These are phyloP conservation scores for Tetrapisispora pingtungensis DNA, from an alignment of 805 yeast genomes.

Conservation along the genomic window DNA sequence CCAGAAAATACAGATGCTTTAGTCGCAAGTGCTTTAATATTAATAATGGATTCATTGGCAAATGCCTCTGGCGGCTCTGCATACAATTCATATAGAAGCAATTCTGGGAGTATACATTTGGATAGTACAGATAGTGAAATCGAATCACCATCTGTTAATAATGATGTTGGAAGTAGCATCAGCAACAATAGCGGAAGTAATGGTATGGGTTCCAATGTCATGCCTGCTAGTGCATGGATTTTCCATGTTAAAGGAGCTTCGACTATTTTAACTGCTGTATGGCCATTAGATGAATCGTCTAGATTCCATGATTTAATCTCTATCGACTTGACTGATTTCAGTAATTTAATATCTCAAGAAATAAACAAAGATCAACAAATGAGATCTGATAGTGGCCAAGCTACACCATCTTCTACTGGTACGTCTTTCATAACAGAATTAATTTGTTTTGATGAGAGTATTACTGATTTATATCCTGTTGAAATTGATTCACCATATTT, in stretches of 20 bases:
- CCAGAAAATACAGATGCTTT: slow-evolving; percentile 85
- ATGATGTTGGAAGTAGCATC: neutral
- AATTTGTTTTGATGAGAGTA: slow-evolving; percentile 76
- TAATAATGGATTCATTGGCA: slow-evolving; percentile 89
- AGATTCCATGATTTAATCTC: slow-evolving; percentile 61
- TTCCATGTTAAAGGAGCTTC: slow-evolving; percentile 97
- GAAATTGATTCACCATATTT: slow-evolving; percentile 75
- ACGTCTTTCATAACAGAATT: slow-evolving; percentile 37
- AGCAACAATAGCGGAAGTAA: slow-evolving; percentile 7
- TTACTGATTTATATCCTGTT: slow-evolving; percentile 80
- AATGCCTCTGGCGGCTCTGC: slow-evolving; percentile 52
- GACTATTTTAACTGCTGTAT: slow-evolving; percentile 88
- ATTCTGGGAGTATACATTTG: neutral
- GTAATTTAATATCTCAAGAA: slow-evolving; percentile 42
- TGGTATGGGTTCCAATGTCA: slow-evolving; percentile 14
- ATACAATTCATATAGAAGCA: neutral
- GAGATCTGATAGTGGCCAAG: neutral
- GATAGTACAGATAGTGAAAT: slow-evolving; percentile 1
- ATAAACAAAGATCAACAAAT: neutral
- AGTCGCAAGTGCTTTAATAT: slow-evolving; percentile 81
- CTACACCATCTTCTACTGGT: slow-evolving; percentile 16
- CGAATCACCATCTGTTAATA: neutral
- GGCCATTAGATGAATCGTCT: slow-evolving; percentile 72
- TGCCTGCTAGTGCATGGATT: slow-evolving; percentile 94
- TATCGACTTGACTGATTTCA: slow-evolving; percentile 84